These are phyloP conservation scores for Vaccinium darrowii DNA, from an alignment of 148 eudicot species.

Conservation along the genomic window DNA sequence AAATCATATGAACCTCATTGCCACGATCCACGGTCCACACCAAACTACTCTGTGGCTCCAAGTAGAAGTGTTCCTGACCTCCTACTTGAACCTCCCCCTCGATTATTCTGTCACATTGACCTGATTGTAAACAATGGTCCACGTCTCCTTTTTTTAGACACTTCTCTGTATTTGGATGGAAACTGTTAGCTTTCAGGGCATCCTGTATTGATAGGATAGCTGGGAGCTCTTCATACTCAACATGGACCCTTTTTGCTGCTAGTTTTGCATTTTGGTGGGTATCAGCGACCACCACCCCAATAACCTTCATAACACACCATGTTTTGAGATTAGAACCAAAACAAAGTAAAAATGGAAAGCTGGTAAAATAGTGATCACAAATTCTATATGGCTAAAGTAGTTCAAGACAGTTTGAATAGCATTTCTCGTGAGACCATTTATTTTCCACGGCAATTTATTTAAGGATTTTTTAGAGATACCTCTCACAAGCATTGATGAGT, in stretches of 20 bases:
- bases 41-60: conserved; percentile 80
- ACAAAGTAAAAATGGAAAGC: background rate
- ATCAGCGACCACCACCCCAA: conserved; percentile 95
- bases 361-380: background rate
- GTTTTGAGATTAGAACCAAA: background rate
- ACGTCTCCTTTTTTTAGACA: conserved; percentile 71
- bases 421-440: background rate
- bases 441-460: background rate
- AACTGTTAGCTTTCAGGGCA: conserved; percentile 60
- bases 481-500: background rate
- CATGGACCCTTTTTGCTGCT: conserved; percentile 74
- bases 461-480: background rate
- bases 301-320: conserved; percentile 45
- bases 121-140: conserved; percentile 72
- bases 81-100: conserved; percentile 92
- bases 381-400: background rate
- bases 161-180: conserved; percentile 76
- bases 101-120: conserved; percentile 79
- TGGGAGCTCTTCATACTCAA: conserved; percentile 87
- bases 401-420: background rate
- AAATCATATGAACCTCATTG: conserved; percentile 96
- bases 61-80: conserved; percentile 97
- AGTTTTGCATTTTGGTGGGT: conserved; percentile 90
- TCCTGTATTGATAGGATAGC: conserved; percentile 84
- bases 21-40: conserved; percentile 91